Conservation (phyloP, 495 filamentous ascomycete species). For the Aspergillus homomorphus region DNA sequence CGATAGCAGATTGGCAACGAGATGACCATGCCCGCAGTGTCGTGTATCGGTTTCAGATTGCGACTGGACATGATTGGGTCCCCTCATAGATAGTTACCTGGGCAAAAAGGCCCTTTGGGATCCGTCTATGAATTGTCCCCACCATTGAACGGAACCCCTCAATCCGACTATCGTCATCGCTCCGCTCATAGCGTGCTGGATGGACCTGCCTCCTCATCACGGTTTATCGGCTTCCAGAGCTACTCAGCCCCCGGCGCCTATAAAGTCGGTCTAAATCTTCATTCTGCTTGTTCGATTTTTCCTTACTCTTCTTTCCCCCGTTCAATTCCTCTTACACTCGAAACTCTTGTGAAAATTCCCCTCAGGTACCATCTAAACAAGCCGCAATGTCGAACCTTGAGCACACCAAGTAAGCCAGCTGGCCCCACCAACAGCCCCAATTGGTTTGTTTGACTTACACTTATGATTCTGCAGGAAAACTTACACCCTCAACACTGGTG, state of each 20-base stretch:
- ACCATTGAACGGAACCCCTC: conserved; percentile 21
- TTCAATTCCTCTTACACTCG: not conserved
- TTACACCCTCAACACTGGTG: conserved; percentile 76
- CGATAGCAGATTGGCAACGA: not conserved
- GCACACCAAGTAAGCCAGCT: conserved; percentile 39
- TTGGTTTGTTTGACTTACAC: not conserved
- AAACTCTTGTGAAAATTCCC: not conserved
- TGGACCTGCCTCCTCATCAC: conserved; percentile 36
- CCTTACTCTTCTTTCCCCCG: not conserved
- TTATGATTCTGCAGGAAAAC: conserved; percentile 45
- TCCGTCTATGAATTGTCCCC: not conserved
- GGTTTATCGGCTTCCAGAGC: not conserved
- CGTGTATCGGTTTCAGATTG: not conserved
- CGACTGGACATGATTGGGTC: not conserved
- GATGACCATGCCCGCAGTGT: not conserved
- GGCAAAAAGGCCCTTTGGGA: not conserved
- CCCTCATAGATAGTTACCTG: not conserved
- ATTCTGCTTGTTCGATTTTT: not conserved
- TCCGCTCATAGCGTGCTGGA: conserved; percentile 16
- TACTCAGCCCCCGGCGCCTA: not conserved
- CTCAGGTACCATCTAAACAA: conserved; percentile 2
- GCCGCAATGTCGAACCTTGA: conserved; percentile 38
- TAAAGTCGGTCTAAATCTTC: not conserved
- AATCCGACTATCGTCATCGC: conserved; percentile 15
- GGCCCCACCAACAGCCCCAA: not conserved